Evolutionary conservation across 2,329 filamentous ascomycete genomes (phyloP).

Genomic region (Fusarium falciforme): DNA sequence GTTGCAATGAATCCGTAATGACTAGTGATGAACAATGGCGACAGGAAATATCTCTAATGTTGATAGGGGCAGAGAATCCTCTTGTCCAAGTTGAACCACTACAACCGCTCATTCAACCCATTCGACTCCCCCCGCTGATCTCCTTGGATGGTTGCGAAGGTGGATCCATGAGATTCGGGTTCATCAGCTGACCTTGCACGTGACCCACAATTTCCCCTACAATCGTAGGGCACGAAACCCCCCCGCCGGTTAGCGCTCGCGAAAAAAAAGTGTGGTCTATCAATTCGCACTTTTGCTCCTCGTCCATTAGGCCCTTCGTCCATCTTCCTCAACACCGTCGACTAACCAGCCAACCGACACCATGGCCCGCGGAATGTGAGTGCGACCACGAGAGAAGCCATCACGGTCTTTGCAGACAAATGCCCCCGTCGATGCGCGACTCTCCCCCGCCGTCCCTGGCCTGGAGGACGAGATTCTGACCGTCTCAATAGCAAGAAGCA

Average conservation of each 20-base stretch:
- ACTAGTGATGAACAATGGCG: background rate
- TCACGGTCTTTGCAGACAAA: slow-evolving; percentile 5
- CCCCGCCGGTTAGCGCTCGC: slow-evolving; percentile 42
- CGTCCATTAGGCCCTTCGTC: slow-evolving; percentile 40
- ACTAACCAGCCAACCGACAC: slow-evolving; percentile 58
- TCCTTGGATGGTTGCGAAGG: background rate
- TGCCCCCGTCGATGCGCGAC: slow-evolving; percentile 15
- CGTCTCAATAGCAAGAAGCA: slow-evolving; percentile 86
- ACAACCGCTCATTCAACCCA: background rate
- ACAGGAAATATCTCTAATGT: background rate
- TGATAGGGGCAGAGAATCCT: background rate
- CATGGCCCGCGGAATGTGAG: slow-evolving; percentile 75
- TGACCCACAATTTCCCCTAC: slow-evolving; percentile 9
- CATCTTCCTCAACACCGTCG: slow-evolving; percentile 52
- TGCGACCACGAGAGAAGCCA: slow-evolving; percentile 38
- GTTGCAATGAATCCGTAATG: background rate
- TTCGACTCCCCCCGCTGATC: background rate
- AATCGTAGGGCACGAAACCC: slow-evolving; percentile 51
- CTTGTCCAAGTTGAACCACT: background rate
- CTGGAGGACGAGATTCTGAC: slow-evolving; percentile 44
- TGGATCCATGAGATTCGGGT: background rate
- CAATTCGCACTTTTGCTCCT: slow-evolving; percentile 43
- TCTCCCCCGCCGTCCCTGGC: background rate
- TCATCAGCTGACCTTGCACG: slow-evolving; percentile 15
- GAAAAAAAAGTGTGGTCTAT: slow-evolving; percentile 45